A percentile compares a stretch with the other conserved stretches of the same genome.
Conservation (phyloP, 2,329 filamentous ascomycete species). For the Aspergillus proliferans region DNA sequence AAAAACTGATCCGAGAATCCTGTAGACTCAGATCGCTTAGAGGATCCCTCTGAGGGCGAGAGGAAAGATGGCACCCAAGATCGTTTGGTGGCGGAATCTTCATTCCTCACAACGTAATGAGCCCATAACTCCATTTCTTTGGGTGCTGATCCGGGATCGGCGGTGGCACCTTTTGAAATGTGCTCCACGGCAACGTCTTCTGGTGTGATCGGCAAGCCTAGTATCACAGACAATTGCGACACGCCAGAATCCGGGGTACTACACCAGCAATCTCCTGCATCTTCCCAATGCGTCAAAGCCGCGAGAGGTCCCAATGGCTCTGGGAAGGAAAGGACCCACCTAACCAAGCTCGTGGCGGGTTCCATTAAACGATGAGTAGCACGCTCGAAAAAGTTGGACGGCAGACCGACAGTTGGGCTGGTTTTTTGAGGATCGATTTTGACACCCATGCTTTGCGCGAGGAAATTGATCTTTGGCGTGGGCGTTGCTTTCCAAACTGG, state of each 20-base stretch:
- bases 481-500: constrained; percentile 7
- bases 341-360: not conserved
- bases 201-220: constrained; percentile 52
- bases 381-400: constrained; percentile 14
- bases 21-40: not conserved
- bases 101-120: constrained; percentile 44
- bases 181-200: constrained; percentile 68
- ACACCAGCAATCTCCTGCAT: constrained; percentile 86
- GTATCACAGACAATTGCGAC: constrained; percentile 35
- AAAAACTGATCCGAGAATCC: constrained; percentile 9
- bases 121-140: constrained; percentile 65
- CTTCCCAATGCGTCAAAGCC: constrained; percentile 65
- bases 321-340: not conserved
- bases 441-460: constrained; percentile 61
- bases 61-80: not conserved
- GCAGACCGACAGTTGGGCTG: constrained; percentile 48
- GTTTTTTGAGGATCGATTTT: constrained; percentile 54
- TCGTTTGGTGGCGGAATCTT: constrained; percentile 1
- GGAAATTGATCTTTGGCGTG: constrained; percentile 61
- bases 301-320: constrained; percentile 38
- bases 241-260: constrained; percentile 45
- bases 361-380: constrained; percentile 8
- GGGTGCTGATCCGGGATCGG: constrained; percentile 57
- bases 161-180: constrained; percentile 56
- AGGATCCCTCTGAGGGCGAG: not conserved